Evolutionary conservation across 208 protist species (phyloP), one percentile per base, ranked within the genome.

Genomic region (Trypanosoma grayi): DNA sequence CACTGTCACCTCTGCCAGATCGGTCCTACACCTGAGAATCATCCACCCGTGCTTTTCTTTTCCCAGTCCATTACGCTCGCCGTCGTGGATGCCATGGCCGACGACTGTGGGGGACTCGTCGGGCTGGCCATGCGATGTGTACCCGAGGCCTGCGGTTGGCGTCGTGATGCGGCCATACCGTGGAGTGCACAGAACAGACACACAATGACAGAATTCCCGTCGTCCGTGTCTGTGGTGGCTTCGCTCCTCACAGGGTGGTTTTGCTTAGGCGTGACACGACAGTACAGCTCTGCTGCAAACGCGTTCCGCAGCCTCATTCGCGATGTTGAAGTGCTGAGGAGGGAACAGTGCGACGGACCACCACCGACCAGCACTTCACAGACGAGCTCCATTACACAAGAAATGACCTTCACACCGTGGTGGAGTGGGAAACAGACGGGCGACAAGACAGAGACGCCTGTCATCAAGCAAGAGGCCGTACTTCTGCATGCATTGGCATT

Each of bases 1-100:
- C 66, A 77, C 13, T 64, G 65, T 36, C 80, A 74, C 44, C 48
- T 72, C 28, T 24, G 30, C 27, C 20, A 51, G 18, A 28, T 28
- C 34, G 20, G n/a, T n/a, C 0, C 20, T 16, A 3, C 28, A 7
- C 24, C 37, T 50, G 22, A 43, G 9, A 46, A 13, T 16, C 45
- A 45, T 30, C 24, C 27, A 25, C 45, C 22, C 1, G 41, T 54
- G 24, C 14, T 53, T 1, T 51, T 53, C 9, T 63, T 63, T 44
- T 43, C 28, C n/a, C 45, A 53, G 6, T 54, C 57, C 7, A 27
- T 53, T 36, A 53, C 44, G 22, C 16, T 51, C 22, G 22, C 45
- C 13, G 57, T 63, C 20, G 43, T 33, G 16, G 44, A 63, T 44
- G 31, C 44, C n/a, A 54, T 63, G 45, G 33, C 24, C 33, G 31